Percentiles rank a stretch among this genome's conserved stretches.
Evolutionary conservation across 2,329 filamentous ascomycete genomes (phyloP).

Genomic region (Monilinia laxa): DNA sequence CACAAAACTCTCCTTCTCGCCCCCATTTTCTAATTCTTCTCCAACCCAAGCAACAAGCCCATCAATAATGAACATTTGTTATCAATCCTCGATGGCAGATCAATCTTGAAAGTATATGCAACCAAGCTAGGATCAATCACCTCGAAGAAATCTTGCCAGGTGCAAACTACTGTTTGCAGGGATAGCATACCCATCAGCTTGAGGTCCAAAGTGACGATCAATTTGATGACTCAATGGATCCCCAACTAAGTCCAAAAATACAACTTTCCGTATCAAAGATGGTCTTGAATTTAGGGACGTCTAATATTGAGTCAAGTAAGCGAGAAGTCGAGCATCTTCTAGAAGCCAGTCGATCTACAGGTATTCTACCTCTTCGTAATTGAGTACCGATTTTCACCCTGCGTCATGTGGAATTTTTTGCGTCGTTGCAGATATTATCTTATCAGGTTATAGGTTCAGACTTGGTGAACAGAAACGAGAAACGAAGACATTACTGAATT

Average conservation of each 20-base stretch:
- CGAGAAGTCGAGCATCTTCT: background rate
- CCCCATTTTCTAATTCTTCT: too few relatives aligned
- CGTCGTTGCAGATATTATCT: slow-evolving; percentile 47
- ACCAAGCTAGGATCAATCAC: background rate
- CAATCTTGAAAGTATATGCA: background rate
- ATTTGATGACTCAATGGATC: slow-evolving; percentile 24
- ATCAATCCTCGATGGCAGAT: too few relatives aligned
- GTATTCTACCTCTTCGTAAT: slow-evolving; percentile 34
- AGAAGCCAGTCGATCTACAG: background rate
- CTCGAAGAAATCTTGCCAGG: slow-evolving; percentile 5
- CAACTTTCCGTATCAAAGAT: slow-evolving; percentile 11
- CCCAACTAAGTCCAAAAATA: background rate
- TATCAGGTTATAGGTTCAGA: slow-evolving; percentile 15
- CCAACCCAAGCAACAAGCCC: too few relatives aligned
- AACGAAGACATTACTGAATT: slow-evolving; percentile 40
- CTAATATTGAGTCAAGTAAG: too few relatives aligned
- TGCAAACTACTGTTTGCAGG: slow-evolving; percentile 26
- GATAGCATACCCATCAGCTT: slow-evolving; percentile 21
- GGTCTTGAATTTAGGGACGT: background rate
- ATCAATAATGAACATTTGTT: background rate
- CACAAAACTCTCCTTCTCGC: too few relatives aligned
- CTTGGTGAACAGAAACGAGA: slow-evolving; percentile 33
- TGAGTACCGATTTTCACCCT: slow-evolving; percentile 53
- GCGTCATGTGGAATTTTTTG: slow-evolving; percentile 50
- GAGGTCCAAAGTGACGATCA: background rate